A percentile compares a stretch with the other conserved stretches of the same genome.
Conservation (phyloP, 2,329 filamentous ascomycete species). For the Tolypocladium sp. region DNA sequence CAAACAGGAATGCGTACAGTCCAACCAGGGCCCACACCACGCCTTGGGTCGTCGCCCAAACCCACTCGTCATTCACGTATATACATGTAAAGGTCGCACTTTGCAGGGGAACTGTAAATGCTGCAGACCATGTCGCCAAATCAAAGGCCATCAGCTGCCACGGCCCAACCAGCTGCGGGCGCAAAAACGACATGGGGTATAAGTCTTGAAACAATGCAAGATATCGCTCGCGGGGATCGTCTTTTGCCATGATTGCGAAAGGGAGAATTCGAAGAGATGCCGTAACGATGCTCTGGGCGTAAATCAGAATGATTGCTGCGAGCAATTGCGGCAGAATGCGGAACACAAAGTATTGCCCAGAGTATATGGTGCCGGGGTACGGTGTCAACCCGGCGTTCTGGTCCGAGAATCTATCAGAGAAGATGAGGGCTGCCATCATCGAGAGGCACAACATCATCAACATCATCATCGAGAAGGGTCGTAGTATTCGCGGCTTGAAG, state of each 20-base stretch:
- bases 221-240: constrained; percentile 47
- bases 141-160: constrained; percentile 58
- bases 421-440: constrained; percentile 64
- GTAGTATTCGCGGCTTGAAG: constrained; percentile 64
- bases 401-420: constrained; percentile 61
- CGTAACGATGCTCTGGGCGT: constrained; percentile 64
- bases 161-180: constrained; percentile 51
- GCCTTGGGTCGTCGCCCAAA: constrained; percentile 70
- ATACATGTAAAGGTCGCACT: constrained; percentile 65
- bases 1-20: constrained; percentile 60
- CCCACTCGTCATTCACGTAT: constrained; percentile 52
- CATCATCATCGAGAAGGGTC: constrained; percentile 51
- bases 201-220: constrained; percentile 60
- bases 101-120: constrained; percentile 74
- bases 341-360: constrained; percentile 74
- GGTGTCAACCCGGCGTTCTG: constrained; percentile 54
- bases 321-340: constrained; percentile 75
- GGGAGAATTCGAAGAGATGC: constrained; percentile 71
- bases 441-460: constrained; percentile 54
- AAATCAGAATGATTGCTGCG: constrained; percentile 63
- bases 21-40: constrained; percentile 70
- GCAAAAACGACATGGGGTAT: constrained; percentile 60
- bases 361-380: constrained; percentile 59
- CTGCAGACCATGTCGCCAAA: constrained; percentile 64
- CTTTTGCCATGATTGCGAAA: constrained; percentile 66